Evolutionary conservation across 169 alveolate species (phyloP).

Genomic region (Cryptosporidium parvum): DNA sequence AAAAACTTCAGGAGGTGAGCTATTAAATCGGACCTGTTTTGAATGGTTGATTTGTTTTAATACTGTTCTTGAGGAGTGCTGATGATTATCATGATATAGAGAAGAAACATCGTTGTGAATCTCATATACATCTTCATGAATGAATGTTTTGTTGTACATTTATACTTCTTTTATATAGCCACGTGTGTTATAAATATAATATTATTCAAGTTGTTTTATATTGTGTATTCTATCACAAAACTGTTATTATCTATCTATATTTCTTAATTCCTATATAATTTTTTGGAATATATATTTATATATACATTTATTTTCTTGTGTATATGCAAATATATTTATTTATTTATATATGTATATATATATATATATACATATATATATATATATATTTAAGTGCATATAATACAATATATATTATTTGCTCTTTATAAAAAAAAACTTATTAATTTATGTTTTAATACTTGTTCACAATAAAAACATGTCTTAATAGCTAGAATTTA

Average conservation of each 20-base stretch:
- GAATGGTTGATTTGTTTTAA: not conserved
- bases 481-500: not conserved
- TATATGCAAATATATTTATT: too few relatives aligned
- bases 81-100: not conserved
- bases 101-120: slow-evolving; percentile 10
- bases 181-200: not conserved
- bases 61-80: slow-evolving; percentile 2
- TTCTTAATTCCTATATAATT: not conserved
- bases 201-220: too few relatives aligned
- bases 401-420: not conserved
- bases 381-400: not conserved
- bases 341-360: not conserved
- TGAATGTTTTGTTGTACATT: not conserved
- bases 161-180: not conserved
- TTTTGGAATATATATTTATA: not conserved
- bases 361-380: not conserved
- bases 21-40: slow-evolving; percentile 30
- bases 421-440: not conserved
- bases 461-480: not conserved
- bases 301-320: not conserved
- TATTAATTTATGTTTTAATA: not conserved
- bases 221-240: not conserved
- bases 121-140: not conserved
- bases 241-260: not conserved
- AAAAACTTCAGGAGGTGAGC: slow-evolving; percentile 30